Conservation (phyloP, 2,329 filamentous ascomycete species). For the Nigrograna mackinnonii region DNA sequence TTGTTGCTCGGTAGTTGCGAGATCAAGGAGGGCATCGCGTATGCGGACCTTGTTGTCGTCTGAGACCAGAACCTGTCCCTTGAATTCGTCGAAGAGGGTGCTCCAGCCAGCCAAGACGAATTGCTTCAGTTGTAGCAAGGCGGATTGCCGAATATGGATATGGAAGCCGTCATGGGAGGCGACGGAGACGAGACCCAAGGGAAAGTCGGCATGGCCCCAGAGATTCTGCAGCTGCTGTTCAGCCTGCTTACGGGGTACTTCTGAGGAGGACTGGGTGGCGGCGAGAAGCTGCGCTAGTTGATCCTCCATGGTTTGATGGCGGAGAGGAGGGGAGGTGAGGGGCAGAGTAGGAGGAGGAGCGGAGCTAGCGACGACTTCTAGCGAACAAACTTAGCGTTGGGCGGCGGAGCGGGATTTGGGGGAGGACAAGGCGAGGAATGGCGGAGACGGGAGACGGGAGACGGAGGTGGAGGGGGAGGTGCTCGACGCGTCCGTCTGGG, state of each 20-base stretch:
- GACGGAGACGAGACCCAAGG: slow-evolving; percentile 78
- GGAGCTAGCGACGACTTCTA: slow-evolving; percentile 2
- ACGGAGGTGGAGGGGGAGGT: slow-evolving; percentile 12
- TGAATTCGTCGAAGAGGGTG: slow-evolving; percentile 71
- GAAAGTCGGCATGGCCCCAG: slow-evolving; percentile 71
- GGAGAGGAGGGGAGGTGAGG: slow-evolving; percentile 1
- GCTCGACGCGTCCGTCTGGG: slow-evolving; percentile 4
- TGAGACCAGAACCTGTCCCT: slow-evolving; percentile 68
- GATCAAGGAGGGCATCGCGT: slow-evolving; percentile 72
- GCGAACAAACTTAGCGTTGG: not conserved
- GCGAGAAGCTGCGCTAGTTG: slow-evolving; percentile 86
- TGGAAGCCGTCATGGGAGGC: slow-evolving; percentile 75
- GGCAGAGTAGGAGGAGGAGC: slow-evolving; percentile 52
- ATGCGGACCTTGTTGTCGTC: slow-evolving; percentile 76
- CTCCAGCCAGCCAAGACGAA: slow-evolving; percentile 89
- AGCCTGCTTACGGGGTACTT: slow-evolving; percentile 80
- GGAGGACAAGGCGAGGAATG: slow-evolving; percentile 23
- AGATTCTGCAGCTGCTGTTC: slow-evolving; percentile 79
- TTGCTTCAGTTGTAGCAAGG: slow-evolving; percentile 76
- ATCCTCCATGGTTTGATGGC: slow-evolving; percentile 73
- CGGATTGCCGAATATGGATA: slow-evolving; percentile 77
- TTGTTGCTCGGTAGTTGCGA: slow-evolving; percentile 72
- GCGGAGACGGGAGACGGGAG: slow-evolving; percentile 31
- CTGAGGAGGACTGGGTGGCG: slow-evolving; percentile 78
- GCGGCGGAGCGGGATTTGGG: slow-evolving; percentile 10